Conservation (phyloP, 2,329 filamentous ascomycete species). For the Celoporthe dispersa region DNA sequence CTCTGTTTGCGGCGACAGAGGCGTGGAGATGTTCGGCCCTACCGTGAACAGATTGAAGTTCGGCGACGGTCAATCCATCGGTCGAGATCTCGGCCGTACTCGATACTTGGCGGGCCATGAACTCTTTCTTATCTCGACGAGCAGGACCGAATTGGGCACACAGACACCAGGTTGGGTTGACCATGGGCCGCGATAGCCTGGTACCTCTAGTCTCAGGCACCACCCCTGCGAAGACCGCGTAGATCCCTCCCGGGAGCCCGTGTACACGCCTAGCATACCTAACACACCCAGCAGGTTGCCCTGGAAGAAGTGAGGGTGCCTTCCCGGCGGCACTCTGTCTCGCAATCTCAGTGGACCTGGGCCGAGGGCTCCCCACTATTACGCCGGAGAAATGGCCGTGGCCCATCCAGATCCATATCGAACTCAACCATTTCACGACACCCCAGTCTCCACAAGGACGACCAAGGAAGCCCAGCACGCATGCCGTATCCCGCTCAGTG, state of each 20-base stretch:
- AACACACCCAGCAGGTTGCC: background rate
- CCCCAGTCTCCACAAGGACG: conserved; percentile 26
- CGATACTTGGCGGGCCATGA: conserved; percentile 23
- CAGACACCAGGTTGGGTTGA: conserved; percentile 18
- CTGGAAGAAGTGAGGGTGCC: conserved; percentile 8
- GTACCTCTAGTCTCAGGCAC: conserved; percentile 8
- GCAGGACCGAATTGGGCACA: conserved; percentile 27
- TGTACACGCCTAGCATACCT: conserved; percentile 18
- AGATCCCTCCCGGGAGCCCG: background rate
- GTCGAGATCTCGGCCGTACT: conserved; percentile 31
- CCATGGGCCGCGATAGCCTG: conserved; percentile 19
- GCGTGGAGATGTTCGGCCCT: background rate
- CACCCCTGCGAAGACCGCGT: background rate
- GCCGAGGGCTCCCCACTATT: conserved; percentile 56
- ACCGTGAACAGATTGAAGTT: conserved; percentile 7
- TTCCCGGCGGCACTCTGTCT: conserved; percentile 24
- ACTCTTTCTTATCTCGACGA: conserved; percentile 22
- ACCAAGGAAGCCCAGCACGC: background rate
- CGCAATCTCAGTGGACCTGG: conserved; percentile 33
- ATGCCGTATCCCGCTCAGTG: conserved; percentile 7
- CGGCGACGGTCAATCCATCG: conserved; percentile 25
- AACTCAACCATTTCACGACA: conserved; percentile 28
- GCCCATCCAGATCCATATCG: conserved; percentile 44
- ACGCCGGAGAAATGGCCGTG: conserved; percentile 61
- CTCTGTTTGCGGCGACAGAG: conserved; percentile 5